Percentiles rank a stretch among this genome's conserved stretches.
Evolutionary conservation across 352 stramenopile species (phyloP).

Genomic region (Aphanomyces euteiches): DNA sequence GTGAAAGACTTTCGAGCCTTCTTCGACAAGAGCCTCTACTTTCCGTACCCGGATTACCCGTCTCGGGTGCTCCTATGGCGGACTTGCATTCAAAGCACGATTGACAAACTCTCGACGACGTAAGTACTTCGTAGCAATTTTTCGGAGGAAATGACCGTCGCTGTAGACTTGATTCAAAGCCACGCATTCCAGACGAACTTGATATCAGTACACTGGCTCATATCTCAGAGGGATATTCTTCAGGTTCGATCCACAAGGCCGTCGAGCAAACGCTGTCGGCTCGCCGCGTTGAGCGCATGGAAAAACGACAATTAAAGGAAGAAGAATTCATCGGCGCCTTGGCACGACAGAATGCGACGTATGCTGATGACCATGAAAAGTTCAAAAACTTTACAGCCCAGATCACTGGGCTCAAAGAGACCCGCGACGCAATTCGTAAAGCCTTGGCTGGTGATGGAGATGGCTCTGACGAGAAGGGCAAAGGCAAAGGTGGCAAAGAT

Average conservation of each 20-base stretch:
- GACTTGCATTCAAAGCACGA: conserved; percentile 53
- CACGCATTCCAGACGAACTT: conserved; percentile 45
- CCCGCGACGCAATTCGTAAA: conserved; percentile 62
- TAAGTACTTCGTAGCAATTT: conserved; percentile 8
- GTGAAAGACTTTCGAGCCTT: conserved; percentile 81
- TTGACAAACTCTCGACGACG: conserved; percentile 41
- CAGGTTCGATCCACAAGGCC: conserved; percentile 70
- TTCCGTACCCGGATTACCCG: conserved; percentile 90
- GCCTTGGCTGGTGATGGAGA: conserved; percentile 52
- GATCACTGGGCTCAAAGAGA: conserved; percentile 71
- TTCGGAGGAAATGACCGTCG: conserved; percentile 19
- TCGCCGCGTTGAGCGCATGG: conserved; percentile 68
- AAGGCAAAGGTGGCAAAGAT: conserved; percentile 39
- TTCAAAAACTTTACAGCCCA: conserved; percentile 71
- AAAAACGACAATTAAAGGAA: conserved; percentile 72
- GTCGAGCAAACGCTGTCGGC: conserved; percentile 78
- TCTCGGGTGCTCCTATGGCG: conserved; percentile 89
- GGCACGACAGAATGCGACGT: conserved; percentile 58
- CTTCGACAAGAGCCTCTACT: conserved; percentile 92
- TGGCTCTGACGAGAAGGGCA: conserved; percentile 55
- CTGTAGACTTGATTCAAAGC: conserved; percentile 32
- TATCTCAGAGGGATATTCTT: conserved; percentile 89
- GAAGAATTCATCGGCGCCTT: conserved; percentile 84
- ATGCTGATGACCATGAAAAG: conserved; percentile 66
- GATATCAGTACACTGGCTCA: conserved; percentile 87